phyloP scores from a whole-genome alignment of 768 basidiomycete species.

The Auricularia heimuer region DNA sequence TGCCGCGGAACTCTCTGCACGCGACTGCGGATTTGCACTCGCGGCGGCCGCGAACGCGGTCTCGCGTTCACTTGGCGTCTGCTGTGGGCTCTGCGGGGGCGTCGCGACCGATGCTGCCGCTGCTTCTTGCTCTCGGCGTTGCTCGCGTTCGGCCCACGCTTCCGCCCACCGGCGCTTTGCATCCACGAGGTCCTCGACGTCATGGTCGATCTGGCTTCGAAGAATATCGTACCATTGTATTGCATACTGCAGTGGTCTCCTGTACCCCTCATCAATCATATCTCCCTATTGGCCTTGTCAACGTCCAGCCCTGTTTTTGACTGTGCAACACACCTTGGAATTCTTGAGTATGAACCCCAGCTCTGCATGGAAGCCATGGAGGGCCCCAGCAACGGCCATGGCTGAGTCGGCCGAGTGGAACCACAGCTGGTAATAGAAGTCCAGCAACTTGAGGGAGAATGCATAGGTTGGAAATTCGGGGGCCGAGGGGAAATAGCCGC shows the following conservation, averaged over 20 bases:
- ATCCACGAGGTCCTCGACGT: neutral
- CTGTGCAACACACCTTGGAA: constrained; percentile 8
- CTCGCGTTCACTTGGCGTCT: too few species aligned
- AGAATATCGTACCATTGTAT: constrained; percentile 24
- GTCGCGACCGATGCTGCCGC: too few species aligned
- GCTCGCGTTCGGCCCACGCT: too few species aligned
- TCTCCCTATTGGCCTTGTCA: constrained; percentile 14
- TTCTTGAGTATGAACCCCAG: constrained; percentile 17
- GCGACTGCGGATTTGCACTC: too few species aligned
- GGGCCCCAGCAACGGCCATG: constrained; percentile 17
- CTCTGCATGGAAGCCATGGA: constrained; percentile 21
- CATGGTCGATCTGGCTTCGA: constrained; percentile 10
- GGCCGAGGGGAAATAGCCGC: constrained; percentile 24
- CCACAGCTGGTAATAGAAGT: constrained; percentile 27
- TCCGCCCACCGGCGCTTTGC: neutral
- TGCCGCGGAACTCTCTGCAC: neutral
- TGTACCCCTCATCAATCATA: constrained; percentile 21
- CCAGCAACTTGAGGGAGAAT: constrained; percentile 21
- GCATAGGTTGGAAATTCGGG: constrained; percentile 13
- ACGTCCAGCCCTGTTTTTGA: too few species aligned
- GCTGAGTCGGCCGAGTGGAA: constrained; percentile 29
- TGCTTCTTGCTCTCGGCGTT: too few species aligned
- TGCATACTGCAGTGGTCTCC: constrained; percentile 14
- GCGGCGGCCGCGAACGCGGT: too few species aligned
- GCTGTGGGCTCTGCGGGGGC: too few species aligned